Evolutionary conservation across 164 flowering plant species (phyloP).

Genomic region (Aristolochia fimbriata): DNA sequence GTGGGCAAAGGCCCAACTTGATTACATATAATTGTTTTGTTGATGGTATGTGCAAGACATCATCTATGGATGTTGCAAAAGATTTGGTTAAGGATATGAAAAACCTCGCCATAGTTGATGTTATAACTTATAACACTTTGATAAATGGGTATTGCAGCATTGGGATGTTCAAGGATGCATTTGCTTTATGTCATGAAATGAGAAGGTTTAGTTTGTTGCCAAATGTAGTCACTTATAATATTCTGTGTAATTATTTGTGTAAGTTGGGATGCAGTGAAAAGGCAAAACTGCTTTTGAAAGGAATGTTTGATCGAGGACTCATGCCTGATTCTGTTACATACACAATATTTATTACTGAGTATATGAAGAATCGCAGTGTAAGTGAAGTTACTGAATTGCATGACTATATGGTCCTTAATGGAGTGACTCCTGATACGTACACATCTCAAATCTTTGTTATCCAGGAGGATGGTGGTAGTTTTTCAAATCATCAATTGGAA

Average conservation of each 20-base stretch:
- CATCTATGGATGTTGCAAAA: constrained; percentile 16
- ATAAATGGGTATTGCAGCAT: constrained; percentile 22
- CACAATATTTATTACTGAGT: constrained; percentile 28
- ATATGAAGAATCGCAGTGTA: constrained; percentile 18
- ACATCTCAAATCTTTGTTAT: constrained; percentile 22
- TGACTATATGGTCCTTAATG: constrained; percentile 31
- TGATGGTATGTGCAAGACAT: constrained; percentile 35
- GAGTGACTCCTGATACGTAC: constrained; percentile 26
- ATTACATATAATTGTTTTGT: constrained; percentile 30
- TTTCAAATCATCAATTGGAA: too few relatives aligned
- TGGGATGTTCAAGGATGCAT: constrained; percentile 25
- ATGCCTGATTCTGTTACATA: constrained; percentile 32
- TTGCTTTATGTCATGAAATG: constrained; percentile 19
- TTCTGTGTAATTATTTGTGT: constrained; percentile 29
- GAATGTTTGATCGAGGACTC: constrained; percentile 21
- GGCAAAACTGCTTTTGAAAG: constrained; percentile 27
- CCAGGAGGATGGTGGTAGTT: background rate
- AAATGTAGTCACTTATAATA: constrained; percentile 28
- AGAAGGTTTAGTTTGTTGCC: constrained; percentile 10
- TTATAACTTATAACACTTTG: constrained; percentile 31
- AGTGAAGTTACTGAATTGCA: constrained; percentile 32
- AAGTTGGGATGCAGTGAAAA: constrained; percentile 24
- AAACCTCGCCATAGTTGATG: constrained; percentile 12
- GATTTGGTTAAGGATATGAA: constrained; percentile 16
- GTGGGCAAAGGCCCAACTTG: constrained; percentile 20